Base-by-base conservation (phyloP, 345 rosid species). In the Kernera saxatilis region DNA sequence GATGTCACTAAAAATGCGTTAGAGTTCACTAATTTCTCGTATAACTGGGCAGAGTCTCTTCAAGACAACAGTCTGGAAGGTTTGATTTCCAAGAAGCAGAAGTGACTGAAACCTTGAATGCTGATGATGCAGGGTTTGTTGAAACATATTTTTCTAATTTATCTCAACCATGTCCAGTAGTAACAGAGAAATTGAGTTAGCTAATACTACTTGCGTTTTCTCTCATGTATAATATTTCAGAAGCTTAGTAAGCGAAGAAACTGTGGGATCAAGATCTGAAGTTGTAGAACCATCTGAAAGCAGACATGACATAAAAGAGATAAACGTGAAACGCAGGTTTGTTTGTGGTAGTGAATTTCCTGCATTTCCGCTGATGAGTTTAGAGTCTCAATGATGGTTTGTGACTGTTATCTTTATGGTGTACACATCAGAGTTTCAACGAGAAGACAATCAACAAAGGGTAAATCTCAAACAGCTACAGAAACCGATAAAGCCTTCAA, bases 71-170 rank as follows among this genome's bases (percentile, higher is more conserved):
- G 32, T 76, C 84, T 53, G 30, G 72, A 15, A 75, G 54, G 52
- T 64, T 79, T 29, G 75, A 68, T 55, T 43, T 54, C 50, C 66
- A 65, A 66, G 77, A 53, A 51, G 72, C 61, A 13, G 77, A 72
- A 69, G 58, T 22, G 67, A 29, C 54, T 13, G 50, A 65, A 64
- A 73, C 65, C 46, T 52, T 60, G 59, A 59, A 58, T 46, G 62
- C 67, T 50, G 78, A 75, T n/a, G 74, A 69, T 71, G 78, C 75
- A 39, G 69, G 93, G 93, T 88, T 10, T 49, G 78, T 69, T 61
- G 37, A 55, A 69, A 33, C 70, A 15, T 52, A 41, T 23, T 8
- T 10, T 48, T 25, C 17, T 7, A 23, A 40, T 18, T 13, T 56
- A 66, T 58, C 52, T 49, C 64, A n/a, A n/a, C n/a, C n/a, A n/a